phyloP scores from a whole-genome alignment of 2,329 filamentous ascomycete genomes.

The Colletotrichum tropicicola region DNA sequence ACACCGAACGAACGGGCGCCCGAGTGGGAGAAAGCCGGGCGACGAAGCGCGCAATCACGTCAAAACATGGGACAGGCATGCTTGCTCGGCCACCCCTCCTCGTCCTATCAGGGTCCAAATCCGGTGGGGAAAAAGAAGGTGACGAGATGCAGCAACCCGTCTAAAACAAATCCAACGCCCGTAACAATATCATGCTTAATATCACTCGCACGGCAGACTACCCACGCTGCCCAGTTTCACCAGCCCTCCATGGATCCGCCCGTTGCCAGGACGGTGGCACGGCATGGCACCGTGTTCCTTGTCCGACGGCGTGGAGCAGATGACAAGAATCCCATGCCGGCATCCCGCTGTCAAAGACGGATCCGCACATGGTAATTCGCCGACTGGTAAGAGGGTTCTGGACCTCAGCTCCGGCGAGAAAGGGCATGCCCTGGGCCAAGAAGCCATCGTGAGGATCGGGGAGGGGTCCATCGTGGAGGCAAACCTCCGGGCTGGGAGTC shows the following conservation, averaged over 20 bases:
- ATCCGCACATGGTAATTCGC: background rate
- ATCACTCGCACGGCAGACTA: background rate
- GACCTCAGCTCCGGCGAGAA: background rate
- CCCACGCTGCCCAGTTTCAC: background rate
- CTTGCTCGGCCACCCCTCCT: background rate
- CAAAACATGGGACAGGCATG: background rate
- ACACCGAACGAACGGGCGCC: background rate
- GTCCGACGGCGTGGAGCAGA: background rate
- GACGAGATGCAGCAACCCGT: background rate
- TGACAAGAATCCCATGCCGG: slow-evolving; percentile 5
- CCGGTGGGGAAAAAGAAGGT: background rate
- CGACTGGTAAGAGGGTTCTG: background rate
- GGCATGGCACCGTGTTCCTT: background rate
- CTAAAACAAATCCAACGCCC: background rate
- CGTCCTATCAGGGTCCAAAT: background rate
- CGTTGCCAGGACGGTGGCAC: background rate
- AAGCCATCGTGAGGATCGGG: too few species aligned
- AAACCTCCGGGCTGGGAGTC: too few species aligned
- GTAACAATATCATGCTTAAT: slow-evolving; percentile 11
- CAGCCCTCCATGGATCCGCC: background rate
- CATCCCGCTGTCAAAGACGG: slow-evolving; percentile 18
- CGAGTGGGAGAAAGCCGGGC: background rate
- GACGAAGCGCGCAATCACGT: background rate
- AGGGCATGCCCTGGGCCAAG: too few species aligned
- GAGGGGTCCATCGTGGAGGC: too few species aligned